These are phyloP conservation scores for Plasmodium gonderi DNA, from an alignment of 169 alveolate species.

Conservation along the genomic window DNA sequence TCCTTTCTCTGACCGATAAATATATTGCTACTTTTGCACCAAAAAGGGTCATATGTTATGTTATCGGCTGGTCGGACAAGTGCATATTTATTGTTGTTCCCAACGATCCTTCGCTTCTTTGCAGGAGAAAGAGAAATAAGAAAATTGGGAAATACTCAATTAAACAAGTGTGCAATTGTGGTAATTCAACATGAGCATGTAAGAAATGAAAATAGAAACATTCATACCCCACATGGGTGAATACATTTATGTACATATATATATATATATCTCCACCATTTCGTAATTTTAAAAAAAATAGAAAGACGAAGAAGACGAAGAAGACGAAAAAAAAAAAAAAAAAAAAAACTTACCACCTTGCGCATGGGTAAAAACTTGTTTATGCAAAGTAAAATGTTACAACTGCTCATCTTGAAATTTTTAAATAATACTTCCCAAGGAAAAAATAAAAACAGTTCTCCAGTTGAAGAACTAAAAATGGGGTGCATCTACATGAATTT, in stretches of 20 bases:
- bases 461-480: not conserved
- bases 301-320: not conserved
- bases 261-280: not conserved
- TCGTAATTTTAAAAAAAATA: not conserved
- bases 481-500: not conserved
- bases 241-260: not conserved
- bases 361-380: conserved; percentile 5
- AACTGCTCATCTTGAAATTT: not conserved
- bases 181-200: not conserved
- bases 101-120: not conserved
- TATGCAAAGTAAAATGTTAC: not conserved
- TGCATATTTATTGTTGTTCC: not conserved
- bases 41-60: not conserved
- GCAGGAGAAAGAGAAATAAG: not conserved
- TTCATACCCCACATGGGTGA: not conserved
- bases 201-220: not conserved
- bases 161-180: not conserved
- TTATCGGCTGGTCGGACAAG: not conserved
- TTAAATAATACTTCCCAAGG: not conserved
- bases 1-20: not conserved
- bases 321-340: not conserved
- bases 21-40: not conserved
- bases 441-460: not conserved
- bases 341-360: conserved; percentile 44
- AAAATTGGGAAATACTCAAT: too few relatives aligned